Base-by-base conservation (phyloP, 2,329 filamentous ascomycete species). In the Dichotomopilus funicola region DNA sequence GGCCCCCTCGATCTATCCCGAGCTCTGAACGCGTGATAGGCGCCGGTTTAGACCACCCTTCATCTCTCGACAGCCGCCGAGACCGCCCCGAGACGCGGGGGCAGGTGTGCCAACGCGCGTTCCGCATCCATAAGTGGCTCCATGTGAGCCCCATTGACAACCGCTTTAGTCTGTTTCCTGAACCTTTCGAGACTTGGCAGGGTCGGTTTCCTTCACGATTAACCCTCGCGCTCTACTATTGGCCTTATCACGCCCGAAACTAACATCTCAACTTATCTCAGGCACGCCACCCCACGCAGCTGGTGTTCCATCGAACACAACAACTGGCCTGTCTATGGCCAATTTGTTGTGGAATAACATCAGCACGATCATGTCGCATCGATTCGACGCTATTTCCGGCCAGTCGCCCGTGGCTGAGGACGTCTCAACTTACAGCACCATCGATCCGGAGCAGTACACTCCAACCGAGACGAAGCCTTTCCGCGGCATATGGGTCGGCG, bases 401-500 rank as follows among this genome's bases (percentile, higher is more conserved):
- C n/a, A 11, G 19, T 12, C 5, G 36, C 79, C 75, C 60, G 70
- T 81, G 36, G 79, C 76, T 34, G 79, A 83, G 62, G 75, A 79
- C 54, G 63, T 83, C 42, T 70, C 83, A 63, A 89, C 87, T 0
- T 86, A 80, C 59, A 75, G 82, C 6, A 95, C 91, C 0, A 74
- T 97, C 1, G 83, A 90, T 44, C 81, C 84, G 3, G 73, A 73
- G 2, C 71, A 87, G n/a, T 96, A 95, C 67, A 94, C 84, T 0
- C 90, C 92, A 0, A 95, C 91, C 0, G 68, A 73, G 8, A 78
- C 85, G 53, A 92, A 91, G 67, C 91, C 91, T 0, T 96, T 86
- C 75, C 84, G 90, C 60, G 92, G 92, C 0, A 89, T 99, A 35
- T 97, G 89, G 88, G 87, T 91, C 12, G 91, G 91, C 0, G 91